A percentile compares a stretch with the other conserved stretches of the same genome.
Evolutionary conservation across 2,329 filamentous ascomycete species (phyloP).

Genomic region (Pyrenophora teres): DNA sequence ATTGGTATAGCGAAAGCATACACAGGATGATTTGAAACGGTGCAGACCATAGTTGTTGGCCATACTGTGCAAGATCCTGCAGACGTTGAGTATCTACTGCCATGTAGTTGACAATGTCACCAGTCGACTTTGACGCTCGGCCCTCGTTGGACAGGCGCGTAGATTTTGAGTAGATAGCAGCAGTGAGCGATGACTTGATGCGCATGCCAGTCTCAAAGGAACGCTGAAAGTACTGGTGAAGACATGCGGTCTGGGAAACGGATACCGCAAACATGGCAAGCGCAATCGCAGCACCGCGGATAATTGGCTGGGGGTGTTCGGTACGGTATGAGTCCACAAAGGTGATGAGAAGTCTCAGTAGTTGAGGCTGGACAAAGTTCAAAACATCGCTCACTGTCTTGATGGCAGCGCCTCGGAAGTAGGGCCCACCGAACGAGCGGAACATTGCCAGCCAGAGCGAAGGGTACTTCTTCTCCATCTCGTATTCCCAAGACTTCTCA

Average conservation of each 20-base stretch:
- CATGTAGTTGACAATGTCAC: conserved; percentile 99
- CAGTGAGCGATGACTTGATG: conserved; percentile 87
- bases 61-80: conserved; percentile 92
- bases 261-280: conserved; percentile 91
- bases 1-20: conserved; percentile 92
- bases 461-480: conserved; percentile 73
- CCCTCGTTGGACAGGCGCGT: conserved; percentile 92
- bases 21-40: conserved; percentile 96
- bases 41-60: conserved; percentile 93
- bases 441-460: conserved; percentile 88
- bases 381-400: conserved; percentile 87
- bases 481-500: conserved; percentile 73
- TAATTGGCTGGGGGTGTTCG: conserved; percentile 71
- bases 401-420: conserved; percentile 79
- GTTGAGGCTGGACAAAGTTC: conserved; percentile 88
- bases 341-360: conserved; percentile 79
- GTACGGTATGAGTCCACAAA: conserved; percentile 79
- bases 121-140: conserved; percentile 83
- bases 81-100: conserved; percentile 95
- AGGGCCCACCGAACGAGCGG: conserved; percentile 82
- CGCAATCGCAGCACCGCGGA: conserved; percentile 85
- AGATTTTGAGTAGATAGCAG: conserved; percentile 91
- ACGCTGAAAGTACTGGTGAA: conserved; percentile 97
- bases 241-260: conserved; percentile 80
- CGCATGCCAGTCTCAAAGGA: conserved; percentile 96